Evolutionary conservation across 1,284 basidiomycete species (phyloP).

Genomic region (Malassezia nana): DNA sequence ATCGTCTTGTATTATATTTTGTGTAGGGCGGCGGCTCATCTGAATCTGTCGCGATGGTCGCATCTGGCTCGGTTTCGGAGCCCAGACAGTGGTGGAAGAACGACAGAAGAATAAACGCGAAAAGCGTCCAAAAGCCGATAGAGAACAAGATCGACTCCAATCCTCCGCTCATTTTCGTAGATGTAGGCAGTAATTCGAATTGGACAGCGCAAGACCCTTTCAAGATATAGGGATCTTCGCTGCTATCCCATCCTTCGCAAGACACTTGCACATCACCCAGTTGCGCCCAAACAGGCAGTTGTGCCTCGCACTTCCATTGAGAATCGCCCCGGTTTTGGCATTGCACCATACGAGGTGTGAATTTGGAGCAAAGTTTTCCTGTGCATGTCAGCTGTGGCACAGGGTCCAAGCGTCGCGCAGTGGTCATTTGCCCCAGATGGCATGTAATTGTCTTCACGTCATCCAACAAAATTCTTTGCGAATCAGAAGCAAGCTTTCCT

Average conservation of each 20-base stretch:
- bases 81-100: conserved; percentile 8
- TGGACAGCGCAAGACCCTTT: conserved; percentile 12
- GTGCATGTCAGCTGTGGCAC: conserved; percentile 13
- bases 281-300: conserved; percentile 2
- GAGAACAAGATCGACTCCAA: background rate
- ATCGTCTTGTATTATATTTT: background rate
- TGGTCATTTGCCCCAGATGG: conserved; percentile 2
- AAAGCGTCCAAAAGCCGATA: conserved; percentile 10
- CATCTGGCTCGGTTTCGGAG: background rate
- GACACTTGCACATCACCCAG: conserved; percentile 16
- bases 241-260: conserved; percentile 14
- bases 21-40: conserved; percentile 5
- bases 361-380: conserved; percentile 1
- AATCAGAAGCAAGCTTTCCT: background rate
- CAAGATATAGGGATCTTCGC: conserved; percentile 7
- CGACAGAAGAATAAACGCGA: conserved; percentile 8
- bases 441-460: conserved; percentile 11
- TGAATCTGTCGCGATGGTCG: background rate
- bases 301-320: conserved; percentile 16
- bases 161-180: background rate
- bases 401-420: conserved; percentile 4
- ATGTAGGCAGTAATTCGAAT: conserved; percentile 5
- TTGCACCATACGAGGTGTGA: conserved; percentile 3
- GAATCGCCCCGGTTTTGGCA: conserved; percentile 7
- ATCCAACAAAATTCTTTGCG: background rate